Evolutionary conservation across 148 eudicot genomes (phyloP), one percentile per base, ranked within the genome.

Genomic region (Diospyros lotus): DNA sequence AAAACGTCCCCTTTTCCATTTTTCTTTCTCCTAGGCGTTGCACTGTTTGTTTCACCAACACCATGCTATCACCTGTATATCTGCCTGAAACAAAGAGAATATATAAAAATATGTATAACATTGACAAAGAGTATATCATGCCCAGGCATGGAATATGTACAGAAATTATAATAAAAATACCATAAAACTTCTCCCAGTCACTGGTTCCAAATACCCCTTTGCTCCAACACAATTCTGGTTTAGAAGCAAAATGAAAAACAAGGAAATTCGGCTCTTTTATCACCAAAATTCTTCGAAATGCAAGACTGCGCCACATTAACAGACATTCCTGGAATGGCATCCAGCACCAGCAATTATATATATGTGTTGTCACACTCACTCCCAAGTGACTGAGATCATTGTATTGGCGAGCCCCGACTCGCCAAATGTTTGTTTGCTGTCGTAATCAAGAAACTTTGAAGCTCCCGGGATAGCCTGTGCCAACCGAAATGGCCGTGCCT

Each of bases 371-470:
- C 52, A 46, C 12, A 41, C 64, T 83, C 76, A 87, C 72, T 89
- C 92, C 97, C 96, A 89, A 18, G 97, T 85, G 60, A 94, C 92
- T 1, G 88, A 92, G 76, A 92, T 80, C 93, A 92, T 94, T 6
- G 98, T 90, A 84, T 94, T 94, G 28, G 94, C 84, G 9, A 94
- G 89, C 58, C 97, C 98, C 0, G 98, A 92, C 62, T 94, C 90
- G 43, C 79, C 91, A 70, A 94, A 85, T 6, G 91, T 90, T 58
- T 88, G 70, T 14, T 72, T 79, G 71, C 72, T 81, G 58, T 88
- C 87, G 52, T 80, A 94, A 9, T 92, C 96, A 70, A 92, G 78
- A 46, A 75, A 72, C 68, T 86, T 90, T 15, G 91, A 70, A 6
- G 92, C 91, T 48, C 97, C 97, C 9, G 97, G 98, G 43, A 94